Evolutionary conservation across 202 grass and related monocot genomes (phyloP).

Genomic region (Dendrocalamus latiflorus): DNA sequence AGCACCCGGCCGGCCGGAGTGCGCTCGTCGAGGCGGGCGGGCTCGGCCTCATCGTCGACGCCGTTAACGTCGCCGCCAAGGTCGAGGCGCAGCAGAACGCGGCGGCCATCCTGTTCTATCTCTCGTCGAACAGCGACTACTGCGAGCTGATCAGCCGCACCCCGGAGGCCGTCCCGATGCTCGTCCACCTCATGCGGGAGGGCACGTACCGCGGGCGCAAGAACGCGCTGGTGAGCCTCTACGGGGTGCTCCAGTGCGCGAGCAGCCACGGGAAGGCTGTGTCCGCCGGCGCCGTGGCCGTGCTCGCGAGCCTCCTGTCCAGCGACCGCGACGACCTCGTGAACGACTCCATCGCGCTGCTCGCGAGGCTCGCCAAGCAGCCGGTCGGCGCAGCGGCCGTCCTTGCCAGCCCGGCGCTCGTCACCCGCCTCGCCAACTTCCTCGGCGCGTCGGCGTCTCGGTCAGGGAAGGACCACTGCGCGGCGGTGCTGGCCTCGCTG

Average conservation of each 20-base stretch:
- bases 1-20: constrained; percentile 46
- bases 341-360: constrained; percentile 47
- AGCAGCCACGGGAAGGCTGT: constrained; percentile 32
- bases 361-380: constrained; percentile 48
- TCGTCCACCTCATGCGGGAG: constrained; percentile 48
- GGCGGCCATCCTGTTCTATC: constrained; percentile 74
- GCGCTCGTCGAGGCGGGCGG: constrained; percentile 60
- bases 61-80: constrained; percentile 40
- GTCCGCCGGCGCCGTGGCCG: constrained; percentile 42
- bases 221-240: constrained; percentile 65
- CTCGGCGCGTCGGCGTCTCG: constrained; percentile 39
- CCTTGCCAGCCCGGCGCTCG: constrained; percentile 23
- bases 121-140: constrained; percentile 55
- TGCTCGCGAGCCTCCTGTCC: constrained; percentile 40
- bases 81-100: constrained; percentile 68
- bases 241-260: constrained; percentile 41
- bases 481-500: constrained; percentile 48
- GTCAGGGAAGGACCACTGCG: constrained; percentile 55
- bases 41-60: constrained; percentile 52
- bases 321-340: constrained; percentile 39
- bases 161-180: constrained; percentile 55
- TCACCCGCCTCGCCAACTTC: constrained; percentile 41
- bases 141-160: constrained; percentile 53
- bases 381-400: constrained; percentile 46
- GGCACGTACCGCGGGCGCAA: constrained; percentile 56